Evolutionary conservation across 2,329 filamentous ascomycete species (phyloP), one percentile per base, ranked within the genome.

Genomic region (Monosporascus sp.): DNA sequence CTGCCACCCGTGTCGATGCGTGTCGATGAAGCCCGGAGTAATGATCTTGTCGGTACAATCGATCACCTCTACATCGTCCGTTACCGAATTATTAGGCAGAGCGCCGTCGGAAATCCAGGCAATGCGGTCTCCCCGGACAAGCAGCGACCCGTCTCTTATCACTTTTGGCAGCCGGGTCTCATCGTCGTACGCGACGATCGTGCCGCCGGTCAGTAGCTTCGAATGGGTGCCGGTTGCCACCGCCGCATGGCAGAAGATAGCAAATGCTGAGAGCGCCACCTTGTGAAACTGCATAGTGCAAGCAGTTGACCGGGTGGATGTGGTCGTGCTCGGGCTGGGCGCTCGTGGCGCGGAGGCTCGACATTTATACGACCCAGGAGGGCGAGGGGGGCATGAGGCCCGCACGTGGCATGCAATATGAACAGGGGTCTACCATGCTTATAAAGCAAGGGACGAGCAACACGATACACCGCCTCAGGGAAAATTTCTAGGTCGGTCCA

Each of bases 1-100:
- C 60, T 83, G 78, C 81, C 80, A 82, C 0, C 74, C 72, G 55
- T 81, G 78, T 1, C 75, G 74, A 57, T 84, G 80, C 0, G 79
- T 82, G 63, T 83, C 77, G 54, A 84, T 70, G 63, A 84, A 82
- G 11, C 81, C 80, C 0, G 79, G 77, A 0, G 73, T 74, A 49
- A 82, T 69, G 53, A 82, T 82, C 59, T 80, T 78, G 50, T 74
- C 69, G 0, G 70, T 71, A 40, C 73, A 74, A 56, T 83, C 74
- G 17, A 82, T 65, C 1, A 74, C 56, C 49, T 79, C 69, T 1
- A 68, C 68, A n/a, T 66, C 65, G 0, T 4, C 31, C 11, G 54
- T 44, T 1, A 65, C 64, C 3, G 70, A 26, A 22, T 56, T 58
- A 22, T 55, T 51, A 2, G 60, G 58, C 4, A 14, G 5, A 14